Base-by-base conservation (phyloP, 2,329 filamentous ascomycete species). In the Paraconiothyrium brasiliense region DNA sequence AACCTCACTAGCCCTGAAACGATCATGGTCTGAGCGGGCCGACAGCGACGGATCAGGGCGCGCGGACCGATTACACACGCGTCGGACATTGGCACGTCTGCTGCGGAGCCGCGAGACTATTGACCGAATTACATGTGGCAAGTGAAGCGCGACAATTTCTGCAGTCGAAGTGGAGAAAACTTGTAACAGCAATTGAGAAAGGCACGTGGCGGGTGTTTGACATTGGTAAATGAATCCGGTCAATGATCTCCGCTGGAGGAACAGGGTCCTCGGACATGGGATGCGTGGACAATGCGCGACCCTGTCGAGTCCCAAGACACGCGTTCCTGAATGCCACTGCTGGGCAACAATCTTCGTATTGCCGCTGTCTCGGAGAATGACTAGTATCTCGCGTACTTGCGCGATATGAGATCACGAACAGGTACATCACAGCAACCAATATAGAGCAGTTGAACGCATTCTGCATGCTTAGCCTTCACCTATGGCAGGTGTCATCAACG, bases 1-100 rank as follows among this genome's bases (percentile, higher is more conserved):
- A 67, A 68, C 59, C 35, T 62, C 57, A 58, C 57, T 65, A 62
- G 59, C 43, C 62, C 64, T 52, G 47, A 61, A 66, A 56, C 46
- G 61, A 64, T 56, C 48, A 61, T 61, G 62, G 66, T 34, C 64
- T 59, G 46, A 59, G 62, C 59, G 50, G 32, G 5, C 41, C 30
- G 52, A 46, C 37, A 48, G 39, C 37, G 39, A n/a, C 13, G 14
- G 20, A 32, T 41, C 60, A 27, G 57, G 57, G 47, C 9, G 30
- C 54, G 49, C 55, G 61, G 61, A 57, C 63, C 61, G 61, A 56
- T 60, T 60, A 43, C 59, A 52, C 57, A 47, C 22, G 58, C 54
- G 49, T 63, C 60, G 59, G 60, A 58, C 59, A 58, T 57, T 63
- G 56, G 50, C n/a, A 22, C 41, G 3, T 44, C 41, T 52, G 48